phyloP scores from a whole-genome alignment of 2,329 filamentous ascomycete genomes.

The Bipolaris cookei region DNA sequence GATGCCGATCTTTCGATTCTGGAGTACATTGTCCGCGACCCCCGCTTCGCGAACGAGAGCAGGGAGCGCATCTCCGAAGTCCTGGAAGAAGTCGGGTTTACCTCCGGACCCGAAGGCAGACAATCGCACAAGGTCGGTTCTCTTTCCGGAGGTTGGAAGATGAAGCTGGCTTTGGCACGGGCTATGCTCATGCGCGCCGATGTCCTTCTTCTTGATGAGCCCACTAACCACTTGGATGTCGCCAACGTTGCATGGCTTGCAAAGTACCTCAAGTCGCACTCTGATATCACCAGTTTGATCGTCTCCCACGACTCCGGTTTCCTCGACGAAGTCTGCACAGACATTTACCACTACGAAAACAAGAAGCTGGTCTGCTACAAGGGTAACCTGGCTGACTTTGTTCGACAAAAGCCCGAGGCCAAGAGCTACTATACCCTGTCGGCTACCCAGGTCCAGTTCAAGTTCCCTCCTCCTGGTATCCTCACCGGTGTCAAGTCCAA shows the following conservation, averaged over 20 bases:
- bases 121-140: constrained; percentile 92
- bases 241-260: constrained; percentile 95
- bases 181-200: constrained; percentile 98
- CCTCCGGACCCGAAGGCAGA: constrained; percentile 82
- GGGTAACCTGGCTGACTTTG: constrained; percentile 83
- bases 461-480: constrained; percentile 95
- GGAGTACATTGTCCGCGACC: constrained; percentile 89
- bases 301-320: constrained; percentile 98
- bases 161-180: constrained; percentile 95
- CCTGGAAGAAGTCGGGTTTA: constrained; percentile 91
- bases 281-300: constrained; percentile 95
- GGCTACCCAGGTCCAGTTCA: constrained; percentile 88
- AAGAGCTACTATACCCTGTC: constrained; percentile 98
- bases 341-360: constrained; percentile 98
- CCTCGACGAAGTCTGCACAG: constrained; percentile 95
- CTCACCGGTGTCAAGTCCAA: constrained; percentile 92
- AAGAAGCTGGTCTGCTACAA: constrained; percentile 93
- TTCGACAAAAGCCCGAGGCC: constrained; percentile 87
- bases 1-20: constrained; percentile 96
- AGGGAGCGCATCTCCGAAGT: constrained; percentile 82
- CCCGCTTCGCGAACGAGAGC: constrained; percentile 79
- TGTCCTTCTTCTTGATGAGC: constrained; percentile 94
- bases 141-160: constrained; percentile 98
- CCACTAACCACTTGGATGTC: constrained; percentile 97
- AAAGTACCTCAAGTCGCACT: constrained; percentile 93